Percentiles rank a stretch among this genome's conserved stretches.
These are phyloP conservation scores for Vitis cinerea DNA, from an alignment of 164 flowering plant species.

Conservation along the genomic window DNA sequence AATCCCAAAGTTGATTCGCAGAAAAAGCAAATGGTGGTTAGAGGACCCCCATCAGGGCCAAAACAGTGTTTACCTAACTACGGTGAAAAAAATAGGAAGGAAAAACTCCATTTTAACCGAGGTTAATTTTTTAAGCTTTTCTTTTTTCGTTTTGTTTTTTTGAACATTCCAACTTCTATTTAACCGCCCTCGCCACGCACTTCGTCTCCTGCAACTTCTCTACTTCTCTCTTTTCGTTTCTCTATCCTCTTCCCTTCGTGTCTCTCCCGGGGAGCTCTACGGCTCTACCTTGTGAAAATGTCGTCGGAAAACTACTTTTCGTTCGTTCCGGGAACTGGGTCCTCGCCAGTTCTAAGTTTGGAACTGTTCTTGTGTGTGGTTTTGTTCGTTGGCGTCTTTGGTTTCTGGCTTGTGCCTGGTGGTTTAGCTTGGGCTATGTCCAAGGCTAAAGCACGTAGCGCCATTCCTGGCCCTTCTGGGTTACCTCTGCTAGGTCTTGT, in stretches of 20 bases:
- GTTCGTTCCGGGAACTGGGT: conserved; percentile 20
- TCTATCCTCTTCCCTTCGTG: neutral
- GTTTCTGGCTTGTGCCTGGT: conserved; percentile 52
- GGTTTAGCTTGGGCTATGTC: conserved; percentile 77
- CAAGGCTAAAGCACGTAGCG: conserved; percentile 11
- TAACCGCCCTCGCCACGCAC: conserved; percentile 18
- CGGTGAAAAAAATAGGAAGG: neutral
- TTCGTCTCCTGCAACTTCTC: conserved; percentile 13
- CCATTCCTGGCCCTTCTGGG: conserved; percentile 71
- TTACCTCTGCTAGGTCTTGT: conserved; percentile 54
- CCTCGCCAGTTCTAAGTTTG: conserved; percentile 10
- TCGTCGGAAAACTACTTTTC: conserved; percentile 12
- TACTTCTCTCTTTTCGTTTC: neutral
- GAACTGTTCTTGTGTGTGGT: conserved; percentile 21
- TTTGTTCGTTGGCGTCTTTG: conserved; percentile 27
- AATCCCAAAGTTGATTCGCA: too few relatives aligned
- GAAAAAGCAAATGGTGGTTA: too few relatives aligned
- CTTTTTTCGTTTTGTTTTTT: neutral
- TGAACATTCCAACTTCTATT: conserved; percentile 1
- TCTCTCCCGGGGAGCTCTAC: neutral
- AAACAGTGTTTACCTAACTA: neutral
- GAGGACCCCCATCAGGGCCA: neutral
- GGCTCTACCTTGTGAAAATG: conserved; percentile 11
- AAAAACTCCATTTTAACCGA: neutral
- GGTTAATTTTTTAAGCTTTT: neutral